Evolutionary conservation across 1,284 basidiomycete species (phyloP).

Genomic region (Cryptococcus neoformans): DNA sequence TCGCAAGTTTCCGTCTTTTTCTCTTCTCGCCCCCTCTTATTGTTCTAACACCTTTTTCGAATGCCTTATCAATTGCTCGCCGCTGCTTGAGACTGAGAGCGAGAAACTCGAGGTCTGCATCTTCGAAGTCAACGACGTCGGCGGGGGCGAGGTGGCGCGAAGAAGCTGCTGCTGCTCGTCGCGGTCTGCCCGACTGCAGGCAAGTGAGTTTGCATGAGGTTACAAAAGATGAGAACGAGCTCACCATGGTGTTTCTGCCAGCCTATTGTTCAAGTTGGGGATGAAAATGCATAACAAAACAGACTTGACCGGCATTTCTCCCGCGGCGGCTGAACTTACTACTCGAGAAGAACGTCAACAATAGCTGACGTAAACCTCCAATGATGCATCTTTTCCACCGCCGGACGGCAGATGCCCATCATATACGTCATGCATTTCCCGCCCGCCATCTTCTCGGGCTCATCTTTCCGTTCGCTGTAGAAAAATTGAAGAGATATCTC

Average conservation of each 20-base stretch:
- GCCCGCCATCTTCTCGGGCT: too few relatives aligned
- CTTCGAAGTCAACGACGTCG: conserved; percentile 2
- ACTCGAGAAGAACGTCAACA: too few relatives aligned
- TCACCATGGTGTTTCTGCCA: neutral
- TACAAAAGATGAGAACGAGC: neutral
- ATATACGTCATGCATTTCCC: too few relatives aligned
- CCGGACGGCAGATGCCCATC: too few relatives aligned
- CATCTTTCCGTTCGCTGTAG: too few relatives aligned
- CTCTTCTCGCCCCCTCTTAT: conserved; percentile 1
- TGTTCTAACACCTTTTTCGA: conserved; percentile 28
- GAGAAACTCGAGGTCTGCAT: conserved; percentile 45
- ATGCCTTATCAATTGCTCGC: conserved; percentile 39
- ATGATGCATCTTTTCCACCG: too few relatives aligned
- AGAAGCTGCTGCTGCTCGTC: conserved; percentile 5
- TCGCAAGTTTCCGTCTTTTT: conserved; percentile 16
- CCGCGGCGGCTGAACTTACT: too few relatives aligned
- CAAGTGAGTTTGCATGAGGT: neutral
- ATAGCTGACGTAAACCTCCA: too few relatives aligned
- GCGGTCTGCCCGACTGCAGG: conserved; percentile 3
- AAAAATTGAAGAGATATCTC: too few relatives aligned
- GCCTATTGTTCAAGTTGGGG: too few relatives aligned
- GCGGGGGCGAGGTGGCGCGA: neutral
- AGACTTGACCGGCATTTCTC: too few relatives aligned
- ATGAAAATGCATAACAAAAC: too few relatives aligned
- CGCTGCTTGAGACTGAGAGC: conserved; percentile 31